These are phyloP conservation scores for Russula ochroleuca DNA, from an alignment of 768 basidiomycete species.

Conservation along the genomic window DNA sequence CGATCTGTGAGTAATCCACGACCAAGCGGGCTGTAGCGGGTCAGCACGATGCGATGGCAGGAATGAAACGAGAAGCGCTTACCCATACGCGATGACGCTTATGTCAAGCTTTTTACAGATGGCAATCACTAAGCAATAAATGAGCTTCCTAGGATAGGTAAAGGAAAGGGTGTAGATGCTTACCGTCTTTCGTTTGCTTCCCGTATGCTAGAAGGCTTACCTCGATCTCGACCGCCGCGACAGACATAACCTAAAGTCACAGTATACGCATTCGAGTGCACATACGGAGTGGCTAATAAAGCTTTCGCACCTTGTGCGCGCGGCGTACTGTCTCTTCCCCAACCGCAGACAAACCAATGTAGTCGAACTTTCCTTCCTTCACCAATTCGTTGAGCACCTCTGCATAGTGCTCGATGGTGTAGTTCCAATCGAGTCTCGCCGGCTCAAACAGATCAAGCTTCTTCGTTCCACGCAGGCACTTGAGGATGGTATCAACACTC, in stretches of 20 bases:
- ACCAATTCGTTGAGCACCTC: conserved; percentile 43
- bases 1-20: conserved; percentile 51
- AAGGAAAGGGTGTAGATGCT: neutral
- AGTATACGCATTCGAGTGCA: neutral
- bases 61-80: conserved; percentile 22
- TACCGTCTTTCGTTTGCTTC: conserved; percentile 46
- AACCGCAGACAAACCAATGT: conserved; percentile 58
- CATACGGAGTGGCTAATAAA: conserved; percentile 29
- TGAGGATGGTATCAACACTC: conserved; percentile 44
- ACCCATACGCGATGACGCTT: conserved; percentile 57
- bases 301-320: conserved; percentile 40
- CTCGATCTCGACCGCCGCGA: conserved; percentile 63
- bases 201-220: conserved; percentile 59
- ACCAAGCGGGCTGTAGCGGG: conserved; percentile 45
- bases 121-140: conserved; percentile 41
- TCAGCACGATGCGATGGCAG: neutral
- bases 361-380: conserved; percentile 53
- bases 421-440: conserved; percentile 45
- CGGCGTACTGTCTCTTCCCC: conserved; percentile 43
- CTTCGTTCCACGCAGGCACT: conserved; percentile 47
- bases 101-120: conserved; percentile 52
- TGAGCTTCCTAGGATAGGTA: neutral
- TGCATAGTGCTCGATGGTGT: conserved; percentile 46
- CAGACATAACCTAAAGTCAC: conserved; percentile 24
- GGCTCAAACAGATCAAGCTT: conserved; percentile 58